Percentiles rank a stretch among this genome's conserved stretches.
Evolutionary conservation across 768 basidiomycete genomes (phyloP).

Genomic region (Podaxis sp.): DNA sequence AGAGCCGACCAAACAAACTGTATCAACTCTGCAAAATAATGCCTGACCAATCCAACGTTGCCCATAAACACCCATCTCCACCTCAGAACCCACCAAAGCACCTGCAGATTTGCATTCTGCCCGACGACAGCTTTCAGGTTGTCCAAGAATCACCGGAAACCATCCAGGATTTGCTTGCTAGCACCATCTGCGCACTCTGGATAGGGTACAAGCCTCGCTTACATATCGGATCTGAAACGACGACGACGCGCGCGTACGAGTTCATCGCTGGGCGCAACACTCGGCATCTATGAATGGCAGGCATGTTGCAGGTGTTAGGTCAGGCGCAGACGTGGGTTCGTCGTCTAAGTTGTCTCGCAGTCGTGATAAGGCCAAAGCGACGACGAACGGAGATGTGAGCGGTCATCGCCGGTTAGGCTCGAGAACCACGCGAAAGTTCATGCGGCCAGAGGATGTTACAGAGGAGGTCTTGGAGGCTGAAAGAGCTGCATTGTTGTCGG

Average conservation of each 20-base stretch:
- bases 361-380: constrained; percentile 7
- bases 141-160: constrained; percentile 65
- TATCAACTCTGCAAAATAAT: constrained; percentile 47
- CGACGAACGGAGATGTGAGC: neutral
- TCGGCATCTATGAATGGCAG: constrained; percentile 14
- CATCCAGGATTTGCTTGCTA: constrained; percentile 64
- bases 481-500: constrained; percentile 48
- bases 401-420: constrained; percentile 9
- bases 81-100: constrained; percentile 20
- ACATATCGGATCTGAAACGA: constrained; percentile 5
- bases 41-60: constrained; percentile 37
- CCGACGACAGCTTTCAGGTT: constrained; percentile 21
- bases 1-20: constrained; percentile 35
- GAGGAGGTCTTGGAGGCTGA: constrained; percentile 32
- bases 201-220: neutral
- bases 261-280: neutral
- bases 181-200: constrained; percentile 29
- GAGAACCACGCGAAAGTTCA: constrained; percentile 19
- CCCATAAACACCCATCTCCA: constrained; percentile 29
- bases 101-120: constrained; percentile 19
- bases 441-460: constrained; percentile 18
- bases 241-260: neutral
- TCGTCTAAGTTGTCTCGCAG: constrained; percentile 2
- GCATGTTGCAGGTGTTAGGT: neutral
- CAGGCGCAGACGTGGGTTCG: neutral